Percentiles rank a stretch among this genome's conserved stretches.
These are phyloP conservation scores for Hortiboletus campestris DNA, from an alignment of 768 basidiomycete genomes.

Conservation along the genomic window DNA sequence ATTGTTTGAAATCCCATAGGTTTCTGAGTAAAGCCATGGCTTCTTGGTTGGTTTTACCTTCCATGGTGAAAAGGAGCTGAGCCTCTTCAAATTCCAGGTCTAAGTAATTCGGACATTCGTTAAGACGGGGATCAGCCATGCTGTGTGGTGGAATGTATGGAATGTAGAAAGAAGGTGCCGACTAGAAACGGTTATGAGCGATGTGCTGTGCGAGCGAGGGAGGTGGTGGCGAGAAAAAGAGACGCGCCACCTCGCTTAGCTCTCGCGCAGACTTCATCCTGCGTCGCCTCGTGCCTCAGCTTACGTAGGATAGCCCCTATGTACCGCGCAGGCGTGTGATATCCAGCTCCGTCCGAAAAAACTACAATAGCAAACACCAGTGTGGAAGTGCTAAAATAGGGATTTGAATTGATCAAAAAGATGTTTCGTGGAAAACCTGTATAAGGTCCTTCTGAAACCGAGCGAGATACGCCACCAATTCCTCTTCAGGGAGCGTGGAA, in stretches of 20 bases:
- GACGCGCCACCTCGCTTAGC: background rate
- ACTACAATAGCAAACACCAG: constrained; percentile 4
- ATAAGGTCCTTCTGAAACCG: constrained; percentile 72
- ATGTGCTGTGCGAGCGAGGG: no score
- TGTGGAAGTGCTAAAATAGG: background rate
- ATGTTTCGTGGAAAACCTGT: constrained; percentile 38
- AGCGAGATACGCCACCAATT: constrained; percentile 61
- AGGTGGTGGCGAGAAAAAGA: no score
- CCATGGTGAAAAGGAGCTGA: no score
- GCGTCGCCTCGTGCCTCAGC: background rate
- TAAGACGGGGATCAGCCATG: no score
- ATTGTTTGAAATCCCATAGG: no score
- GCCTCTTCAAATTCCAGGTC: no score
- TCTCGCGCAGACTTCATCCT: background rate
- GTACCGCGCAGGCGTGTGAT: constrained; percentile 16
- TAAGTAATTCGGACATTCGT: no score
- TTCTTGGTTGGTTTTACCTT: no score
- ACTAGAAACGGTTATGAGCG: no score
- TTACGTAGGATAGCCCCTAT: background rate
- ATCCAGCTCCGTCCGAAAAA: constrained; percentile 1
- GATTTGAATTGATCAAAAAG: constrained; percentile 9
- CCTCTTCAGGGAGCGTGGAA: constrained; percentile 71
- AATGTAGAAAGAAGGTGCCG: no score
- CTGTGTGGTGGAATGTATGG: no score
- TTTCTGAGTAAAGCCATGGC: no score